A percentile compares a stretch with the other conserved stretches of the same genome.
phyloP scores from a whole-genome alignment of 805 yeast genomes.

The Candida nemodendra region DNA sequence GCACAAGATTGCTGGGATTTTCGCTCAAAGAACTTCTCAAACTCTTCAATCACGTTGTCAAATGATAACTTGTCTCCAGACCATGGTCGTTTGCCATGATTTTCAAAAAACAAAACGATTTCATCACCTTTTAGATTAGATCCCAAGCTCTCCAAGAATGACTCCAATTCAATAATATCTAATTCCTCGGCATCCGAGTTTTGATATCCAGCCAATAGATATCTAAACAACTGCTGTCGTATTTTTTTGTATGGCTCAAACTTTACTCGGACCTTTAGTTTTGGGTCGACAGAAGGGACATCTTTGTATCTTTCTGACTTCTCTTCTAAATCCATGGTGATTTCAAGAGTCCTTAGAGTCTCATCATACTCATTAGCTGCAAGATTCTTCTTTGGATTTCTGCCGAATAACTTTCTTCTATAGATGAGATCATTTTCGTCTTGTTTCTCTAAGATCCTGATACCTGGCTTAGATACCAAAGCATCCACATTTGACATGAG shows the following conservation, averaged over 20 bases:
- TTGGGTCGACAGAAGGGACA: constrained; percentile 46
- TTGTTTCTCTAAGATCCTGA: constrained; percentile 13
- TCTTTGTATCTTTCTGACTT: constrained; percentile 34
- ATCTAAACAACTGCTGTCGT: constrained; percentile 68
- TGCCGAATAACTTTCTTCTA: constrained; percentile 21
- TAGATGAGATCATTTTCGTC: constrained; percentile 12
- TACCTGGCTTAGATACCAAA: constrained; percentile 10
- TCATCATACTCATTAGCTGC: constrained; percentile 38
- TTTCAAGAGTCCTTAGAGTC: constrained; percentile 41
- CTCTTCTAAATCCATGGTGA: constrained; percentile 28
- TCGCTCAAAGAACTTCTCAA: constrained; percentile 41
- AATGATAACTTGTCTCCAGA: constrained; percentile 48
- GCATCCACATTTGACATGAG: constrained; percentile 15
- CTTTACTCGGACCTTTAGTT: constrained; percentile 56
- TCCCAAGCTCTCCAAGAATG: constrained; percentile 66
- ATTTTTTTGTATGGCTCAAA: constrained; percentile 65
- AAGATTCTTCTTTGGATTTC: constrained; percentile 32
- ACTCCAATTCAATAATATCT: constrained; percentile 58
- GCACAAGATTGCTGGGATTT: constrained; percentile 6
- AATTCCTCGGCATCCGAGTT: constrained; percentile 46
- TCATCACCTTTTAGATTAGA: constrained; percentile 54
- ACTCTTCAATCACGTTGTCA: constrained; percentile 45
- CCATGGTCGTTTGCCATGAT: constrained; percentile 47
- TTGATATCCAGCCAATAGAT: constrained; percentile 48
- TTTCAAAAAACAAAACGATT: constrained; percentile 50